phyloP scores from a whole-genome alignment of 2,329 filamentous ascomycete species.

The Tothia fuscella region DNA sequence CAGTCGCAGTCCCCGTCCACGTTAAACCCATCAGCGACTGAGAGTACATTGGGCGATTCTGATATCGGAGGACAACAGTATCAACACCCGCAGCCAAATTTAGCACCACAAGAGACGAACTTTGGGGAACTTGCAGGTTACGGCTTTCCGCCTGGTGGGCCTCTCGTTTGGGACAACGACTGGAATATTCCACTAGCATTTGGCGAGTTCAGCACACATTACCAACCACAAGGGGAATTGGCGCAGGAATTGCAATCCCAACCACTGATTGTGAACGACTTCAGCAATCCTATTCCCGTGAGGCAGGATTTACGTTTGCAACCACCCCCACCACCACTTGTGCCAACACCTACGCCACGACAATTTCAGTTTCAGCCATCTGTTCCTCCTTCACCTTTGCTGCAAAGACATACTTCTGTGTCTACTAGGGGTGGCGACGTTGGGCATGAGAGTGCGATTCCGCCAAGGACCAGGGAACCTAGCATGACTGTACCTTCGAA shows the following conservation, averaged over 20 bases:
- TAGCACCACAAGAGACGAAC: neutral
- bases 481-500: neutral
- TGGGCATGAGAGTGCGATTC: neutral
- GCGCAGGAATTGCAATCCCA: slow-evolving; percentile 24
- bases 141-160: slow-evolving; percentile 12
- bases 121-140: slow-evolving; percentile 8
- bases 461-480: slow-evolving; percentile 11
- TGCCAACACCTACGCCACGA: too few species aligned
- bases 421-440: slow-evolving; percentile 11
- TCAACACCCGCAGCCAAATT: too few species aligned
- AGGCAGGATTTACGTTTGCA: too few species aligned
- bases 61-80: too few species aligned
- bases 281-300: slow-evolving; percentile 24
- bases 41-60: neutral
- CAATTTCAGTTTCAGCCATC: too few species aligned
- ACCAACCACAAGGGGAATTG: slow-evolving; percentile 36
- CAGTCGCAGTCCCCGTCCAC: slow-evolving; percentile 4
- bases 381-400: too few species aligned
- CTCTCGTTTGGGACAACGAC: slow-evolving; percentile 26
- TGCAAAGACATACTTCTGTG: too few species aligned
- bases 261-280: slow-evolving; percentile 22
- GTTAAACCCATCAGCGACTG: neutral
- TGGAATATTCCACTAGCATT: slow-evolving; percentile 24
- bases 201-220: slow-evolving; percentile 23
- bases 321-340: too few species aligned